These are phyloP conservation scores for Fusarium mangiferae DNA, from an alignment of 2,329 filamentous ascomycete species.

Conservation along the genomic window DNA sequence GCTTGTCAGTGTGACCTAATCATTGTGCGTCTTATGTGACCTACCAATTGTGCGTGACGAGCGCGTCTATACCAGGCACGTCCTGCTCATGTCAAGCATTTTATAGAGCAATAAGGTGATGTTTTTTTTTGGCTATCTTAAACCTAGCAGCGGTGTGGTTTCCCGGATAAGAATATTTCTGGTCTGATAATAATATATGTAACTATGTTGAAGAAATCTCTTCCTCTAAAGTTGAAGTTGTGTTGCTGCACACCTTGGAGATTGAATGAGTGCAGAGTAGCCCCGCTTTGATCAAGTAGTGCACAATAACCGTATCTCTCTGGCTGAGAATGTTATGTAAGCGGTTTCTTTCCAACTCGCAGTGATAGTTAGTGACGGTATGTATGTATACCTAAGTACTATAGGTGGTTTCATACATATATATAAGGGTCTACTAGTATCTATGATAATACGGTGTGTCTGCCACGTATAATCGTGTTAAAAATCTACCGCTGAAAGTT, in stretches of 20 bases:
- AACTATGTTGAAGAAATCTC: background rate
- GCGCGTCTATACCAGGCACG: background rate
- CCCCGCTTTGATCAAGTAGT: background rate
- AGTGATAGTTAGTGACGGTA: background rate
- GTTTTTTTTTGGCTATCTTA: background rate
- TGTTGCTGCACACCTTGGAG: background rate
- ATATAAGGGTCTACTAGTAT: background rate
- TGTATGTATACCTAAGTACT: background rate
- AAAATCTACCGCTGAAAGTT: background rate
- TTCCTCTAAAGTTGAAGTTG: background rate
- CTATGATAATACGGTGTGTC: no score
- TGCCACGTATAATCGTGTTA: background rate
- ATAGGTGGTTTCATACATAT: background rate
- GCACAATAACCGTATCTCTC: background rate
- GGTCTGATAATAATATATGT: background rate
- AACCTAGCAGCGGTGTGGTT: background rate
- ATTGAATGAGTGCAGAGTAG: background rate
- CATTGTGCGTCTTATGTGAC: background rate
- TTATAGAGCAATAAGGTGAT: background rate
- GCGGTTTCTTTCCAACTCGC: background rate
- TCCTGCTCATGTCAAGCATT: background rate
- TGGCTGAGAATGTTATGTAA: background rate
- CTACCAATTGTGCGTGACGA: background rate
- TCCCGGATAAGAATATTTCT: background rate
- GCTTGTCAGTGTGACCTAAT: background rate